A percentile compares a stretch with the other conserved stretches of the same genome.
These are phyloP conservation scores for Diaporthe australafricana DNA, from an alignment of 2,329 filamentous ascomycete genomes.

Conservation along the genomic window DNA sequence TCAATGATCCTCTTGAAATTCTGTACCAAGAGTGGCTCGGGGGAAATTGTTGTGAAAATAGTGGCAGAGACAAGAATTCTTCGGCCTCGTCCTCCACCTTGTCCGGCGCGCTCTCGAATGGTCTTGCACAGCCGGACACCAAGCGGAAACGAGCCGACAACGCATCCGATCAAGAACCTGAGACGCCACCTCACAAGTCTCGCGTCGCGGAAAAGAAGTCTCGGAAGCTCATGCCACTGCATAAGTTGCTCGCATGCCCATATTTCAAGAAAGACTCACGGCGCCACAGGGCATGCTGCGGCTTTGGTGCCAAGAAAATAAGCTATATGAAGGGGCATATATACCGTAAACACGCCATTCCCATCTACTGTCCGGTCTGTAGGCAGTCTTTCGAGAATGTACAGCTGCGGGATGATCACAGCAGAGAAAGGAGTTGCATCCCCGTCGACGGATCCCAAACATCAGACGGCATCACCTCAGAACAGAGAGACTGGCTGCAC, in stretches of 20 bases:
- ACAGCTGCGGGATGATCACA: neutral
- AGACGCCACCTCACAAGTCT: neutral
- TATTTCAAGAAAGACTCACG: neutral
- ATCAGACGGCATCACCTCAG: neutral
- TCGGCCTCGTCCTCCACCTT: neutral
- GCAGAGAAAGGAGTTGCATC: neutral
- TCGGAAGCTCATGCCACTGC: neutral
- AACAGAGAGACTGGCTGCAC: neutral
- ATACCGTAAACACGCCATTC: neutral
- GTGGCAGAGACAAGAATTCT: neutral
- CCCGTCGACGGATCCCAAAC: neutral
- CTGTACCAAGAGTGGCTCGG: neutral
- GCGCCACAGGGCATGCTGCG: neutral
- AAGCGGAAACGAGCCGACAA: neutral
- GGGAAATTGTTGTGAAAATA: neutral
- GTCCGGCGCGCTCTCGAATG: neutral
- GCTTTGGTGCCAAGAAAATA: neutral
- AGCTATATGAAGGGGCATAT: neutral
- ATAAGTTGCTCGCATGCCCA: neutral
- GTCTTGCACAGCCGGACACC: neutral
- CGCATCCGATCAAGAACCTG: neutral
- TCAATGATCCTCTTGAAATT: neutral
- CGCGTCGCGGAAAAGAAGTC: neutral
- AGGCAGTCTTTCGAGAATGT: neutral
- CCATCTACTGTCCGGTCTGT: neutral